A percentile compares a stretch with the other conserved stretches of the same genome.
phyloP scores from a whole-genome alignment of 192 early-diverging fungal species.

The Funneliformis geosporum region DNA sequence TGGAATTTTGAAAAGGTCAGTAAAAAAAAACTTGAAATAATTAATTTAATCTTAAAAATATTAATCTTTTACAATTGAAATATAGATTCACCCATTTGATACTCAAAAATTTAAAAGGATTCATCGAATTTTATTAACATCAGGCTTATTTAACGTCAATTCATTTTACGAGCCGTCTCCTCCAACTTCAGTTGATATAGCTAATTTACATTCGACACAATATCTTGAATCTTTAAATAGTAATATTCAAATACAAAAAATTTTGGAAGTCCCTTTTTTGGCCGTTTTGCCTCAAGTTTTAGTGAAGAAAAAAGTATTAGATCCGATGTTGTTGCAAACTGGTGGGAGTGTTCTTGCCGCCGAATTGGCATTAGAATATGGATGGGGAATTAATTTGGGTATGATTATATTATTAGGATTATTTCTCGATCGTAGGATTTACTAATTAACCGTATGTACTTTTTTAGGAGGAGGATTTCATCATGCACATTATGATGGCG shows the following conservation, averaged over 20 bases:
- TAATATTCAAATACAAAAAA: conserved; percentile 9
- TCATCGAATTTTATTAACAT: conserved; percentile 11
- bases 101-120: conserved; percentile 31
- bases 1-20: conserved; percentile 25
- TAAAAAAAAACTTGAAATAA: neutral
- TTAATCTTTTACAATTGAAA: neutral
- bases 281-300: conserved; percentile 23
- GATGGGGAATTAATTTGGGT: conserved; percentile 35
- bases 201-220: conserved; percentile 15
- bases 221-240: conserved; percentile 29
- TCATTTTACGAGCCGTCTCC: conserved; percentile 24
- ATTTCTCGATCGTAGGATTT: neutral
- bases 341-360: conserved; percentile 30
- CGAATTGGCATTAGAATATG: conserved; percentile 31
- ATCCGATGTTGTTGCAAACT: conserved; percentile 33
- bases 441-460: neutral
- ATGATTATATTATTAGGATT: neutral
- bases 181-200: conserved; percentile 20
- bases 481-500: conserved; percentile 30
- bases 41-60: neutral
- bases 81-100: conserved; percentile 26
- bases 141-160: neutral
- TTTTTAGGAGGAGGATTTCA: conserved; percentile 30
- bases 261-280: conserved; percentile 31
- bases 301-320: conserved; percentile 24